Evolutionary conservation across 2,329 filamentous ascomycete genomes (phyloP), one percentile per base, ranked within the genome.

Genomic region (Neopestalotiopsis sp.): DNA sequence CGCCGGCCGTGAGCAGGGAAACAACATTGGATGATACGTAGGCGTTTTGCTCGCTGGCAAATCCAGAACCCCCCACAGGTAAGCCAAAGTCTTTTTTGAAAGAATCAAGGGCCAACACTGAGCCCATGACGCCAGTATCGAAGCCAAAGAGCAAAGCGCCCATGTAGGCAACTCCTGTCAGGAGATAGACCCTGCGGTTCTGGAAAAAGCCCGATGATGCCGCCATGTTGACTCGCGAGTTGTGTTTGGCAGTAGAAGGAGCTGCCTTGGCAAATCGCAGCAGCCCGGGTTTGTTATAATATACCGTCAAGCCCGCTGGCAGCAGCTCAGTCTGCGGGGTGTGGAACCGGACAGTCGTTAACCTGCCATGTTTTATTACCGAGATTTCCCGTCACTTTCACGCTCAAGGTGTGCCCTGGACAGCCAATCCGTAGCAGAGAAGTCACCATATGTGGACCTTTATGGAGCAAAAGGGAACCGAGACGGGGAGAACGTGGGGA

Each of bases 1-100:
- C 91, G 65, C 91, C 91, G 56, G 87, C 90, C 78, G 92, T 90
- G 12, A 93, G 84, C 0, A 88, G 90, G n/a, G 90, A 91, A 30
- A 92, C 91, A 68, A 93, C 69, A 40, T 65, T 66, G 28, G 62
- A 45, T 10, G 62, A 65, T 7, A 65, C 45, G 24, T 49, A 32
- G 12, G 62, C 38, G n/a, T 65, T 65, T 12, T 45, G n/a, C 38
- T 66, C 20, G 38, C 6, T 60, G 12, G 14, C n/a, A 40, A 69
- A 56, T 63, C 38, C 6, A 68, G 40, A 30, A 49, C 69, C 69
- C n/a, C 71, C 66, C 2, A 32, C 7, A 17, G 62, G 62, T 2
- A 65, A 34, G 14, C 62, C 62, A 28, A 72, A 82, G 60, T 79
- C 89, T 82, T 79, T 77, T 76, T 88, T 84, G 72, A 91, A 91